Evolutionary conservation across 768 basidiomycete species (phyloP).

Genomic region (Hydnomerulius pinastri): DNA sequence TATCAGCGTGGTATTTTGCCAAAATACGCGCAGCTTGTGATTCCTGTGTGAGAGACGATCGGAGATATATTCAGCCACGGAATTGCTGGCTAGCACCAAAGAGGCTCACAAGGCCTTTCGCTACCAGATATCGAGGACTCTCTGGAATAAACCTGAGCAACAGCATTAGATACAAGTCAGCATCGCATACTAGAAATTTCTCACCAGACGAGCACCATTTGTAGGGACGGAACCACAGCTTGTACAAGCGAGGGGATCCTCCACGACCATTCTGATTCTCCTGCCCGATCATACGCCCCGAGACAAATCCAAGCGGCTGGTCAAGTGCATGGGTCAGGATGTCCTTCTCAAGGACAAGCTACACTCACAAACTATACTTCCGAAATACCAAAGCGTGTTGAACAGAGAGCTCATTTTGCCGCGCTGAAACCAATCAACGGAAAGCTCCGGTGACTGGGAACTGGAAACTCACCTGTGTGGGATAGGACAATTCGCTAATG

Average conservation of each 20-base stretch:
- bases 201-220: constrained; percentile 56
- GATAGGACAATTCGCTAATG: constrained; percentile 68
- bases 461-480: constrained; percentile 54
- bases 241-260: constrained; percentile 67
- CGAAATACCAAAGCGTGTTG: constrained; percentile 76
- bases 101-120: constrained; percentile 54
- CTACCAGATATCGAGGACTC: constrained; percentile 66
- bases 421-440: constrained; percentile 28
- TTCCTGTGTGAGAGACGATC: constrained; percentile 37
- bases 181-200: constrained; percentile 7
- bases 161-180: not conserved
- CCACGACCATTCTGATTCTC: constrained; percentile 56
- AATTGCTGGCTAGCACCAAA: not conserved
- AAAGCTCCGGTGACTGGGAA: not conserved
- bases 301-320: constrained; percentile 50
- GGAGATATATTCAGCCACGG: not conserved
- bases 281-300: constrained; percentile 40
- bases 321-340: not conserved
- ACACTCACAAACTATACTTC: constrained; percentile 55
- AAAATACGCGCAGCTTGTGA: constrained; percentile 61
- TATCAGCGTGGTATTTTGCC: constrained; percentile 72
- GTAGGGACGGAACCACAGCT: constrained; percentile 56
- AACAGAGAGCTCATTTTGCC: constrained; percentile 65
- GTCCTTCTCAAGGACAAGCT: not conserved
- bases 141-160: constrained; percentile 61